Percentiles rank a stretch among this genome's conserved stretches.
These are phyloP conservation scores for Pestalotiopsis sp. DNA, from an alignment of 2,329 filamentous ascomycete genomes.

Conservation along the genomic window DNA sequence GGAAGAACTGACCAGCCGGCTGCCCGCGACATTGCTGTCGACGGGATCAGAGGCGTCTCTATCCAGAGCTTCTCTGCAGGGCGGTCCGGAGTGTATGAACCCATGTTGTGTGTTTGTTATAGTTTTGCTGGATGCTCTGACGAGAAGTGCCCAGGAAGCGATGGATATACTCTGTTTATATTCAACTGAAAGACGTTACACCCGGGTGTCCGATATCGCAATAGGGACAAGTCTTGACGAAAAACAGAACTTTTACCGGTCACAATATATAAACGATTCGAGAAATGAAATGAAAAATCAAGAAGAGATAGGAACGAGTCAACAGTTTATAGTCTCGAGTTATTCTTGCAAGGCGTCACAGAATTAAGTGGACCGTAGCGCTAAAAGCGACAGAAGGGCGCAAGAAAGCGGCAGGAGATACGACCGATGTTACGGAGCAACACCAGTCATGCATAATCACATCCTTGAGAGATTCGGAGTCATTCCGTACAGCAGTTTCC, in stretches of 20 bases:
- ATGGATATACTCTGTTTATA: not conserved
- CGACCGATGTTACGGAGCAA: not conserved
- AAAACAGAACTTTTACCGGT: not conserved
- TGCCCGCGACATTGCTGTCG: slow-evolving; percentile 65
- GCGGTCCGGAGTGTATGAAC: slow-evolving; percentile 39
- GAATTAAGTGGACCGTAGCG: not conserved
- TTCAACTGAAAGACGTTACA: not conserved
- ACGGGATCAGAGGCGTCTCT: slow-evolving; percentile 72
- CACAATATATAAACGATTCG: not conserved
- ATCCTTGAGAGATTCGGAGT: not conserved
- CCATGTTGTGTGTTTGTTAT: slow-evolving; percentile 34
- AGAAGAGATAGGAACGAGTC: not conserved
- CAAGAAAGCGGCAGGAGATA: not conserved
- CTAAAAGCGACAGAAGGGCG: not conserved
- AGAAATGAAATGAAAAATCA: too few species aligned
- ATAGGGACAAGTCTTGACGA: not conserved
- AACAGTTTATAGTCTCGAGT: not conserved
- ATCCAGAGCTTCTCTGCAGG: slow-evolving; percentile 62
- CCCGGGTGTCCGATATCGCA: not conserved
- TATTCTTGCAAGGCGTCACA: not conserved
- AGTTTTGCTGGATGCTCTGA: not conserved
- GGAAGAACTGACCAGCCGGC: slow-evolving; percentile 74
- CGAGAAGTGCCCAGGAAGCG: not conserved
- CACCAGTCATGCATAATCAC: not conserved
- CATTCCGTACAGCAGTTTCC: too few species aligned